Base-by-base conservation (phyloP, 192 early-diverging fungal genomes). In the Linnemannia hyalina region DNA sequence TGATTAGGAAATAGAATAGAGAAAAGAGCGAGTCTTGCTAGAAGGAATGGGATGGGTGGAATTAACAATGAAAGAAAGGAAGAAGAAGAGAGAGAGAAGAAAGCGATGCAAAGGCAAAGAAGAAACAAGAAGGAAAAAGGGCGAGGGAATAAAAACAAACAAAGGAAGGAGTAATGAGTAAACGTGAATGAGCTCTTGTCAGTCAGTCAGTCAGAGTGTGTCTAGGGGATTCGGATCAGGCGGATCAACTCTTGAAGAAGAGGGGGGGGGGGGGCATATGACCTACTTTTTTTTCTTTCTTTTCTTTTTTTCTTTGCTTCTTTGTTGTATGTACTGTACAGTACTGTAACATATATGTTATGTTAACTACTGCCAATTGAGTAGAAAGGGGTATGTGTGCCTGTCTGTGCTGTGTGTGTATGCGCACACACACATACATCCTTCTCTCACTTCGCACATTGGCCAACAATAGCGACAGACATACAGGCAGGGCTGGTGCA, bases 391-490 rank as follows among this genome's bases (percentile, higher is more conserved):
- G 49, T 16, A 52, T 52, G 26, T 32, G 29, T 65, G 60, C 11
- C 29, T 65, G 60, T 65, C 60, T 65, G 60, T 65, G 60, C 60
- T 65, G 60, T 65, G 60, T 65, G 26, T 29, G 26, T 46, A 46
- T 46, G 44, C 18, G 49, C 16, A 52, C 49, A 18, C 60, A 29
- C 60, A 29, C 60, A 29, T 11, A 13, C 10, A 32, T 65, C 49
- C 49, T 40, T 40, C 15, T 52, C 5, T 22, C 4, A 52, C 49
- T 52, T 52, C 49, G 49, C 49, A 52, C 49, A 52, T 52, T 52
- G 49, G 20, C 49, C 49, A 52, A 52, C 49, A 52, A 52, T 22
- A 52, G 18, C 13, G 10, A 46, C 44, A 46, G 38, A 40, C 38
- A 40, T 3, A 52, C 49, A 52, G 49, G 5, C 49, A 52, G 18